Base-by-base conservation (phyloP, 1,284 basidiomycete species). In the Malassezia japonica region DNA sequence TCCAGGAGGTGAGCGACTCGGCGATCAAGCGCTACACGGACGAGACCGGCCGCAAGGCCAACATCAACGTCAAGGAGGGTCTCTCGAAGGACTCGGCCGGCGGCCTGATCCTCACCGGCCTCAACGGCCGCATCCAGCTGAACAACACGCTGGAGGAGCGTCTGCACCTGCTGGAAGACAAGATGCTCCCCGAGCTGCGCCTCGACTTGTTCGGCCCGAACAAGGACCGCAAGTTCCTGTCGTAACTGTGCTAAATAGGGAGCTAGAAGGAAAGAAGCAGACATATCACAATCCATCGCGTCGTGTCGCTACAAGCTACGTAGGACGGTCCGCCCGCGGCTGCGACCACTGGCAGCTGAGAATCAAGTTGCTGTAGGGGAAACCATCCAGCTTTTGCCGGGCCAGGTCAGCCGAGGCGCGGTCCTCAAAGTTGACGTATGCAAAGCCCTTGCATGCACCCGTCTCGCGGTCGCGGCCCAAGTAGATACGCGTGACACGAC, bases 381-480 rank as follows among this genome's bases (percentile, higher is more conserved):
- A 81, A 24, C 94, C 94, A 70, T 99, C 82, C 67, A 92, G 83
- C 78, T 90, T 95, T 70, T 87, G 82, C 77, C 95, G 84, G 35
- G 94, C 94, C 64, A 78, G 79, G 76, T 94, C 87, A 23, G 88
- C 94, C 42, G 80, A 78, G 20, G 80, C 78, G 65, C 80, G 79
- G 31, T 84, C 83, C 72, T 96, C 91, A 70, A 95, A 98, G 74
- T 85, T 88, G 64, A 95, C 90, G 62, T 90, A 90, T 15, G 89
- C 89, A 74, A 92, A 94, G 55, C 94, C 92, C 76, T 95, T 96
- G 63, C 89, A 89, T 37, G 85, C 80, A 49, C 89, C 87, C 7
- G 94, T 98, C 69, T 96, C 91, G 57, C 90, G 81, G 74, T 98
- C 92, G 50, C 87, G 81, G 34, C 94, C 94, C 46, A 99, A 86